phyloP scores from a whole-genome alignment of 805 yeast genomes.

The Saccharomycopsis guyanensis region DNA sequence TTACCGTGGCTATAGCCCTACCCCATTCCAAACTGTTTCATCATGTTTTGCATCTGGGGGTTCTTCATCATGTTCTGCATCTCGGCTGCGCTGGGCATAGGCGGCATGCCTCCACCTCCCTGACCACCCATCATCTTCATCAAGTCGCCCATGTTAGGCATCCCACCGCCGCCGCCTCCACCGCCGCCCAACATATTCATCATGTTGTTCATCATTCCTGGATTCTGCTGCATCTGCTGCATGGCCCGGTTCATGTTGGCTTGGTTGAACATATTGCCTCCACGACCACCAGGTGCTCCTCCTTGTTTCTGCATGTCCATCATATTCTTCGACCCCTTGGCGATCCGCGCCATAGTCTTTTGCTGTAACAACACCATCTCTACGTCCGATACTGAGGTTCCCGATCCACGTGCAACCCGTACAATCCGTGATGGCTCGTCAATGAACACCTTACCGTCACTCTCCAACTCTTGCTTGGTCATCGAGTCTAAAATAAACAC shows the following conservation, averaged over 20 bases:
- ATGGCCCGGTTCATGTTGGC: slow-evolving; percentile 43
- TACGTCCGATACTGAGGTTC: slow-evolving; percentile 85
- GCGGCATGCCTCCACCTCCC: slow-evolving; percentile 34
- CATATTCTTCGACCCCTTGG: slow-evolving; percentile 42
- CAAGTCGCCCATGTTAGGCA: slow-evolving; percentile 61
- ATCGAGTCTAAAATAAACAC: slow-evolving; percentile 90
- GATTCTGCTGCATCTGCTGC: slow-evolving; percentile 61
- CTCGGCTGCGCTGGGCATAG: slow-evolving; percentile 21
- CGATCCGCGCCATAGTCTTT: slow-evolving; percentile 78
- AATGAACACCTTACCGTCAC: slow-evolving; percentile 76
- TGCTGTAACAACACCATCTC: slow-evolving; percentile 89
- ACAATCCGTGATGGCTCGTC: slow-evolving; percentile 80
- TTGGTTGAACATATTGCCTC: slow-evolving; percentile 36
- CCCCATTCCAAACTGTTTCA: slow-evolving; percentile 38
- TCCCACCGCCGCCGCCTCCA: slow-evolving; percentile 41
- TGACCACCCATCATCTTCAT: slow-evolving; percentile 46
- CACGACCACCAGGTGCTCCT: slow-evolving; percentile 46
- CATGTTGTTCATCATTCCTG: slow-evolving; percentile 67
- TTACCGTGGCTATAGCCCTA: too few species aligned
- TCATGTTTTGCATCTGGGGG: slow-evolving; percentile 40
- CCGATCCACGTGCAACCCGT: slow-evolving; percentile 91
- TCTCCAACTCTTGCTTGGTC: slow-evolving; percentile 86
- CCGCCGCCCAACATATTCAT: slow-evolving; percentile 67
- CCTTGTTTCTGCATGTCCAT: slow-evolving; percentile 36
- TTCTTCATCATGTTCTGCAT: slow-evolving; percentile 30